Evolutionary conservation across 331 rosid genomes (phyloP).

Genomic region (Rosa hybrid): DNA sequence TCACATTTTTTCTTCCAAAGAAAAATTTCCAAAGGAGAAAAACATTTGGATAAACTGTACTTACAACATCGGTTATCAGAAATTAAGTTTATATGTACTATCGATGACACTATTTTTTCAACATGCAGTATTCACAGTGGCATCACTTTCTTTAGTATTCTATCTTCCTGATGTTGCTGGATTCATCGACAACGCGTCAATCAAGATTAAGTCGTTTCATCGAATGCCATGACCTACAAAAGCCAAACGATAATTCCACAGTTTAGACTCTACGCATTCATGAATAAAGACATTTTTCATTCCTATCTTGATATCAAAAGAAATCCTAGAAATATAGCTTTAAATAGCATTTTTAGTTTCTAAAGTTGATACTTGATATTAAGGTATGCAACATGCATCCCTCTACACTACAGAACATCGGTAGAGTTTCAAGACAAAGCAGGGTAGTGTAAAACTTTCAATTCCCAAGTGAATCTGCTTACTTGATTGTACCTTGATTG

Average conservation of each 20-base stretch:
- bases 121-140: slow-evolving; percentile 43
- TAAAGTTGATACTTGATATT: background rate
- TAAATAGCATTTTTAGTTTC: background rate
- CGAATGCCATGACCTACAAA: slow-evolving; percentile 71
- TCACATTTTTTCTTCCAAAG: background rate
- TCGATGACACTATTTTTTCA: slow-evolving; percentile 35
- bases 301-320: background rate
- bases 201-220: slow-evolving; percentile 56
- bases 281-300: background rate
- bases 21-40: background rate
- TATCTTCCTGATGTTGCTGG: slow-evolving; percentile 33
- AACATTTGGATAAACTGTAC: slow-evolving; percentile 4
- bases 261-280: background rate
- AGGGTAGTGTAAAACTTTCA: background rate
- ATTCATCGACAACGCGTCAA: slow-evolving; percentile 45
- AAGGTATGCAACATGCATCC: background rate
- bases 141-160: slow-evolving; percentile 17
- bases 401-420: background rate
- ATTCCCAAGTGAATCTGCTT: background rate
- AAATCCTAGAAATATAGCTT: background rate
- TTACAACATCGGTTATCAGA: slow-evolving; percentile 22
- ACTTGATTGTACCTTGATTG: background rate
- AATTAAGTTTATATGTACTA: slow-evolving; percentile 42
- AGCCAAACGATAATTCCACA: slow-evolving; percentile 14
- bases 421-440: background rate